Base-by-base conservation (phyloP, 1,284 basidiomycete genomes). In the Hortiboletus rubellus region DNA sequence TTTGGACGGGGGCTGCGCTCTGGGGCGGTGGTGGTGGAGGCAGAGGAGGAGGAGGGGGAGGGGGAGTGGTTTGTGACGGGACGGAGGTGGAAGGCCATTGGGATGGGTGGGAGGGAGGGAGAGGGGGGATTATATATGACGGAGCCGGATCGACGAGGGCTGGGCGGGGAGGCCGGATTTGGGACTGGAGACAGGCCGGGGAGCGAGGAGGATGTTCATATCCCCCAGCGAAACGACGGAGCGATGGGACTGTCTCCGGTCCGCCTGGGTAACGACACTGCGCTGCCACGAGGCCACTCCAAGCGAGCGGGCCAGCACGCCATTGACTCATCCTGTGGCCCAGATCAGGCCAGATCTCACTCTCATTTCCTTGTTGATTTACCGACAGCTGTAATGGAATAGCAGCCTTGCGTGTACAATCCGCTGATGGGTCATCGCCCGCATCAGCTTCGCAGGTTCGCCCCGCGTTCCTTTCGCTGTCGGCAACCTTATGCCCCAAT, bases 31-130 rank as follows among this genome's bases (percentile, higher is more conserved):
- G 67, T 52, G 22, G 69, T 55, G 14, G 71, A 57, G 8, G 60
- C 3, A 17, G 68, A 65, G 33, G 70, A 71, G 7, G 72, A 61
- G 34, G 70, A 68, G 18, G 70, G 64, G 54, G 61, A 61, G 31
- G 66, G 69, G 40, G 70, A 69, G 50, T 56, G 59, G 30, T 59
- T 57, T 2, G 69, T 56, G 50, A 82, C 79, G 38, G 80, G 81
- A 51, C 80, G 80, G 42, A 80, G 77, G 60, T 77, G 76, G 68
- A 76, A 82, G 57, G 78, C 70, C 77, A 80, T 82, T 54, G 54
- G 37, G 41, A 6, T 14, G 43, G 30, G 40, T 2, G 38, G 37
- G 22, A 7, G 37, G 24, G 41, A 50, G 17, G 30, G 18, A 14
- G 8, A 11, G 22, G 0, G 41, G 42, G 55, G 46, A 52, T 69